Percentiles rank a stretch among this genome's conserved stretches.
Evolutionary conservation across 805 yeast species (phyloP).

Genomic region (Aciculoconidium aculeatum): DNA sequence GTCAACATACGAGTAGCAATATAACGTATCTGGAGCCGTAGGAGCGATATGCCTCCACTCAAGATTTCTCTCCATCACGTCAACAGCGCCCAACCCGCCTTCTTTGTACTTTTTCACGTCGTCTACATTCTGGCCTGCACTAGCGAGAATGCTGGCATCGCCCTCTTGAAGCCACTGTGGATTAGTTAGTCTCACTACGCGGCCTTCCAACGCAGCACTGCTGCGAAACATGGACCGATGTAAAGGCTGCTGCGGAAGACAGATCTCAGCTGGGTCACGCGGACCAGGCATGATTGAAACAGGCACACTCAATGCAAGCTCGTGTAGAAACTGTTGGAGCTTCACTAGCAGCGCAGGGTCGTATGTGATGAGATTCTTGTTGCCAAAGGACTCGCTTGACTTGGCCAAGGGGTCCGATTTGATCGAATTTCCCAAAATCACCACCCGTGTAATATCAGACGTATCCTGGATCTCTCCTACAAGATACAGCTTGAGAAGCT

Average conservation of each 20-base stretch:
- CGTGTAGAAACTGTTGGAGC: conserved; percentile 56
- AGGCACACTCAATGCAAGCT: conserved; percentile 54
- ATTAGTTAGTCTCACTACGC: conserved; percentile 40
- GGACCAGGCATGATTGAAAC: conserved; percentile 81
- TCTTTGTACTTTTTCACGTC: conserved; percentile 57
- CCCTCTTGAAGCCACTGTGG: conserved; percentile 58
- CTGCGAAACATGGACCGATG: conserved; percentile 65
- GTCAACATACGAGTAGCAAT: conserved; percentile 77
- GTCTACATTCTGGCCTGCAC: conserved; percentile 78
- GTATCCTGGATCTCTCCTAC: conserved; percentile 54
- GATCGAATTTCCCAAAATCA: conserved; percentile 73
- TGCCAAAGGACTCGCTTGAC: conserved; percentile 42
- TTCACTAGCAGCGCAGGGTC: conserved; percentile 42
- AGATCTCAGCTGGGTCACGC: conserved; percentile 75
- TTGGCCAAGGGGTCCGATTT: conserved; percentile 20
- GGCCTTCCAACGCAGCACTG: conserved; percentile 32
- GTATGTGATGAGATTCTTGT: conserved; percentile 49
- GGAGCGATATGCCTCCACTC: conserved; percentile 87
- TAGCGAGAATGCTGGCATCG: conserved; percentile 56
- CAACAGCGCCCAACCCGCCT: conserved; percentile 26
- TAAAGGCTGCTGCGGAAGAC: conserved; percentile 88
- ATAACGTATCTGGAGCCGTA: conserved; percentile 92
- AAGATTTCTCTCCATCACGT: conserved; percentile 56
- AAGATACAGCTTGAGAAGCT: conserved; percentile 62
- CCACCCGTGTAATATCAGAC: conserved; percentile 42